phyloP scores from a whole-genome alignment of 768 basidiomycete genomes.

The Lenzites betulinus region DNA sequence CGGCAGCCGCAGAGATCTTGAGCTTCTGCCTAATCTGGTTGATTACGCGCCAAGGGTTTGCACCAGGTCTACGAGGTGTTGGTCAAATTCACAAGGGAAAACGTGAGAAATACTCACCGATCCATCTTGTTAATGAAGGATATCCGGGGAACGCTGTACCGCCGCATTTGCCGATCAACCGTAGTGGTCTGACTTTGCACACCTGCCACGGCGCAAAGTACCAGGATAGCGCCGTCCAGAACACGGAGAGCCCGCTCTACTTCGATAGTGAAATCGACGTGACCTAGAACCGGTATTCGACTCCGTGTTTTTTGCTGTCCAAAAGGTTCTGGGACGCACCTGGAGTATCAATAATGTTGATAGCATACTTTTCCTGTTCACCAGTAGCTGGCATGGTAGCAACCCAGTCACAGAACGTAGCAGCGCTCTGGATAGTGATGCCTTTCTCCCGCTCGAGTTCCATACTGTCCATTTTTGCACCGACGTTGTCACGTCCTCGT shows the following conservation, averaged over 20 bases:
- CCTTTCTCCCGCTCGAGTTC: conserved; percentile 98
- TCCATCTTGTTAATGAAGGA: conserved; percentile 99
- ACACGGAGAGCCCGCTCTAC: conserved; percentile 97
- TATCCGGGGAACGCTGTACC: conserved; percentile 93
- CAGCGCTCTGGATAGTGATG: conserved; percentile 98
- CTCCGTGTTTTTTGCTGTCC: background rate
- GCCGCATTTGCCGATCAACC: conserved; percentile 97
- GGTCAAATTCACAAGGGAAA: background rate
- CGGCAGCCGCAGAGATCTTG: conserved; percentile 89
- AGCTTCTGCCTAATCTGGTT: conserved; percentile 91
- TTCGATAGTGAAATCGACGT: conserved; percentile 99
- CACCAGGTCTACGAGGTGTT: conserved; percentile 68
- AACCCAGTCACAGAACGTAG: conserved; percentile 98
- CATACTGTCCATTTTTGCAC: conserved; percentile 99
- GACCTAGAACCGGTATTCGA: conserved; percentile 53
- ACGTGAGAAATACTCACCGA: conserved; percentile 48
- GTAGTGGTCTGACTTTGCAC: conserved; percentile 99
- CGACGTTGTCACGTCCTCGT: conserved; percentile 91
- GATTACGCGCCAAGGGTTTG: conserved; percentile 96
- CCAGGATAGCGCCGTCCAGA: conserved; percentile 93
- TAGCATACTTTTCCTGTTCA: conserved; percentile 79
- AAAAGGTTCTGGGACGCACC: conserved; percentile 46
- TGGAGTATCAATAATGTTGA: conserved; percentile 99
- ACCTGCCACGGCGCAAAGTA: conserved; percentile 95
- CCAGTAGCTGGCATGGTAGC: conserved; percentile 60